Percentiles rank a stretch among this genome's conserved stretches.
phyloP scores from a whole-genome alignment of 2,329 filamentous ascomycete genomes.

The Cryphonectria carpinicola region DNA sequence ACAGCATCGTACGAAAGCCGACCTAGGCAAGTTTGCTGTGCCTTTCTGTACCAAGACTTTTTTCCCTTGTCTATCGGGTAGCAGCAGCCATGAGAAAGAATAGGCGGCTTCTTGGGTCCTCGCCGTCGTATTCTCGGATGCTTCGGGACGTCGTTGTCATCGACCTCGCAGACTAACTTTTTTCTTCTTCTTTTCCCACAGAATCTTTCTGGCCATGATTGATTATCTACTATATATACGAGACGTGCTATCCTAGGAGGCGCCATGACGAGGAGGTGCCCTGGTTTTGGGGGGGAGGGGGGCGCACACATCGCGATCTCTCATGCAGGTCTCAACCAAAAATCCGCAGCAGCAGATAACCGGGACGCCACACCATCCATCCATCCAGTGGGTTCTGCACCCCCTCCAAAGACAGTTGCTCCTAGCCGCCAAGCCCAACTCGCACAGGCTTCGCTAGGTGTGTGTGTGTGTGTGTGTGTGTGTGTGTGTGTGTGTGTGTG shows the following conservation, averaged over 20 bases:
- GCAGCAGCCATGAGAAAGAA: background rate
- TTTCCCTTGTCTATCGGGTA: no score
- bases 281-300: background rate
- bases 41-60: background rate
- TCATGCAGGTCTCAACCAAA: background rate
- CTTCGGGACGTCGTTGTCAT: background rate
- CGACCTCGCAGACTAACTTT: background rate
- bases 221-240: background rate
- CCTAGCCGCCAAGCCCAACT: background rate
- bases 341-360: background rate
- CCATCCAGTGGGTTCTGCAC: background rate
- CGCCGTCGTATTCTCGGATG: background rate
- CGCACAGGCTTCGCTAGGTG: background rate
- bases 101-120: background rate
- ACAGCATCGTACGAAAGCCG: background rate
- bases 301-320: background rate
- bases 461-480: no score
- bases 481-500: no score
- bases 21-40: background rate
- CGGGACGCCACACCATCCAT: background rate
- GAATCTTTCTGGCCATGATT: background rate
- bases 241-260: background rate
- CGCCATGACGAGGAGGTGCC: background rate
- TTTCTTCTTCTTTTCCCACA: no score
- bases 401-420: background rate